These are phyloP conservation scores for Exophiala spinifera DNA, from an alignment of 2,329 filamentous ascomycete genomes.

Conservation along the genomic window DNA sequence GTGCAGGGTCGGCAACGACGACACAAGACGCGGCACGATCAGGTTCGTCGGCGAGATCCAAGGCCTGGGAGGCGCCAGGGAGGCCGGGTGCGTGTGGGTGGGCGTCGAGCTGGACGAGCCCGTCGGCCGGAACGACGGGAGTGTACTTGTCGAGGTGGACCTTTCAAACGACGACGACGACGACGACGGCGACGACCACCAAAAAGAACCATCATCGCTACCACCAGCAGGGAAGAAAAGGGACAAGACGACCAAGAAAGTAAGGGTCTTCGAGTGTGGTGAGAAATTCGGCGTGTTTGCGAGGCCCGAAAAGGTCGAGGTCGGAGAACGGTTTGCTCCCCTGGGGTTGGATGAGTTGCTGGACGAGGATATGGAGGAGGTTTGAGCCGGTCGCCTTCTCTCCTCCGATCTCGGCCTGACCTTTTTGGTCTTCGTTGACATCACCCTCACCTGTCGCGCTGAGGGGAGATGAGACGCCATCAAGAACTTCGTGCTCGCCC, in stretches of 20 bases:
- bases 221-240: no score
- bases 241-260: slow-evolving; percentile 37
- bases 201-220: no score
- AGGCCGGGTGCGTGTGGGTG: slow-evolving; percentile 29
- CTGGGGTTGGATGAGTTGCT: slow-evolving; percentile 54
- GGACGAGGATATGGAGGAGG: slow-evolving; percentile 55
- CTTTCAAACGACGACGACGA: not conserved
- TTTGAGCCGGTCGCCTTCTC: slow-evolving; percentile 36
- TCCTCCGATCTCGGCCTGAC: no score
- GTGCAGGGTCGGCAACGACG: slow-evolving; percentile 65
- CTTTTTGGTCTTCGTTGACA: no score
- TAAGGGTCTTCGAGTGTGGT: slow-evolving; percentile 57
- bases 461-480: no score
- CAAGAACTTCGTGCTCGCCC: no score
- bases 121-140: slow-evolving; percentile 63
- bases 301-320: slow-evolving; percentile 60
- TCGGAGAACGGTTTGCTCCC: slow-evolving; percentile 46
- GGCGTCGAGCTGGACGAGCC: slow-evolving; percentile 59
- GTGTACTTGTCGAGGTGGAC: slow-evolving; percentile 36
- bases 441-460: no score
- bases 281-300: slow-evolving; percentile 58
- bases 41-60: slow-evolving; percentile 37
- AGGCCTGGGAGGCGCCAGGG: slow-evolving; percentile 26
- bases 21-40: slow-evolving; percentile 63
- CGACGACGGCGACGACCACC: not conserved